phyloP scores from a whole-genome alignment of 1,284 basidiomycete genomes.

The Cystobasidiaceae sp. region DNA sequence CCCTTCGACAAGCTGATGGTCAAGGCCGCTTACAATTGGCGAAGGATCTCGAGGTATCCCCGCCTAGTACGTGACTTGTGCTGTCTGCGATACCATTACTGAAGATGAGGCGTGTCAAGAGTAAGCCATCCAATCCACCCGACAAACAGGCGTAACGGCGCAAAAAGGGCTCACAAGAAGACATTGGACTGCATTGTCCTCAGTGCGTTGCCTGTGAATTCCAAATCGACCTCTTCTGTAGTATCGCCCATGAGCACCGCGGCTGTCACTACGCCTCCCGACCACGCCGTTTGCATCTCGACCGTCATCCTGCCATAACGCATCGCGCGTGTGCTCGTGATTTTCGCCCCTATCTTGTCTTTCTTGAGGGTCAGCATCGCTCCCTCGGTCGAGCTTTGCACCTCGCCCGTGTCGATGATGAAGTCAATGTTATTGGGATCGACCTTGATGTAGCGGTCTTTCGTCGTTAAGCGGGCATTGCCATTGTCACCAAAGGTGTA shows the following conservation, averaged over 20 bases:
- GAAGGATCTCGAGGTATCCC: slow-evolving; percentile 12
- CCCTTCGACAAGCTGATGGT: neutral
- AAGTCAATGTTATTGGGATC: slow-evolving; percentile 25
- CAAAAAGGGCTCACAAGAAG: slow-evolving; percentile 28
- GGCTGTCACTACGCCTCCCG: slow-evolving; percentile 23
- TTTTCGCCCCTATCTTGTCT: slow-evolving; percentile 10
- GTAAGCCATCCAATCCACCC: too few species aligned
- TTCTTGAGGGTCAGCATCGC: slow-evolving; percentile 7
- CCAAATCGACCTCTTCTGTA: slow-evolving; percentile 26
- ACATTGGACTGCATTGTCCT: slow-evolving; percentile 19
- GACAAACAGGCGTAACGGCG: too few species aligned
- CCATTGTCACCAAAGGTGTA: slow-evolving; percentile 23
- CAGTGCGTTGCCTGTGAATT: slow-evolving; percentile 15
- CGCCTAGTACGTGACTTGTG: neutral
- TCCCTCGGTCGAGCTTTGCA: neutral
- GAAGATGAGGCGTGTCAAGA: too few species aligned
- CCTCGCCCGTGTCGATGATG: slow-evolving; percentile 9
- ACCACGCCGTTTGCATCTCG: slow-evolving; percentile 29
- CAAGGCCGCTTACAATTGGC: slow-evolving; percentile 24
- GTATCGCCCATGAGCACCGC: slow-evolving; percentile 26
- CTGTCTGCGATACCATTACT: neutral
- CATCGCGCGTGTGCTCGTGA: slow-evolving; percentile 25
- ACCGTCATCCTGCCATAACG: slow-evolving; percentile 19
- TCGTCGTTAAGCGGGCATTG: slow-evolving; percentile 18
- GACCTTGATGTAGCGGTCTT: slow-evolving; percentile 6